Base-by-base conservation (phyloP, 352 stramenopile species). In the Globisporangium irregulare region DNA sequence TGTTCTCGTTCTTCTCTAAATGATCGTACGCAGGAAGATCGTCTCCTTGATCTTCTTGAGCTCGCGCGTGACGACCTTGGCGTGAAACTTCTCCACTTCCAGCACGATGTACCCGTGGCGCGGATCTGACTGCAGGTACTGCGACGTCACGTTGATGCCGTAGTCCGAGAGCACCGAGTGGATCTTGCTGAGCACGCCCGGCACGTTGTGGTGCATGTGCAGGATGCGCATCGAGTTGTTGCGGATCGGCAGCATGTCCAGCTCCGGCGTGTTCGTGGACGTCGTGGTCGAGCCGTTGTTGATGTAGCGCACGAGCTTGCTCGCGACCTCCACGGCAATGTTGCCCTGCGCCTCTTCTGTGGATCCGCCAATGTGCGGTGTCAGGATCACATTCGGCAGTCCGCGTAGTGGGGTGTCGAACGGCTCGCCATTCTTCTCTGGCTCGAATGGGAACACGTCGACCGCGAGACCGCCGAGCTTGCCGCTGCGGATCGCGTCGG, bases 291-390 rank as follows among this genome's bases (percentile, higher is more conserved):
- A 87, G 62, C 86, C 86, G 34, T 91, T 77, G 76, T 94, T 92
- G 29, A 94, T 81, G 74, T 91, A 94, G 20, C 84, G 86, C 69
- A 94, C 83, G 25, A 94, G 71, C 65, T 94, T 94, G 14, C 74
- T 85, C 4, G 86, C 84, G 34, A 94, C 86, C 71, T 94, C 86
- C 29, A 92, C 84, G 12, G 87, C 87, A 66, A 95, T 93, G 74
- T 95, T 95, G 34, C 96, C 93, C 82, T 99, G 95, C 1, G 97
- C 95, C 76, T 99, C 97, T 72, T 97, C 93, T 10, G 97, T 99
- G 61, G 90, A 98, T 22, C 95, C 97, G 57, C 97, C 97, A 69
- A 99, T 95, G 73, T 99, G 97, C 2, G 97, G 97, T 54, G 97
- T 95, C 55, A 98, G 79, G 62, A 98, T 95, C 59, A 98, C 83